phyloP scores from a whole-genome alignment of 805 yeast genomes.

The Ogataea nonfermentans region DNA sequence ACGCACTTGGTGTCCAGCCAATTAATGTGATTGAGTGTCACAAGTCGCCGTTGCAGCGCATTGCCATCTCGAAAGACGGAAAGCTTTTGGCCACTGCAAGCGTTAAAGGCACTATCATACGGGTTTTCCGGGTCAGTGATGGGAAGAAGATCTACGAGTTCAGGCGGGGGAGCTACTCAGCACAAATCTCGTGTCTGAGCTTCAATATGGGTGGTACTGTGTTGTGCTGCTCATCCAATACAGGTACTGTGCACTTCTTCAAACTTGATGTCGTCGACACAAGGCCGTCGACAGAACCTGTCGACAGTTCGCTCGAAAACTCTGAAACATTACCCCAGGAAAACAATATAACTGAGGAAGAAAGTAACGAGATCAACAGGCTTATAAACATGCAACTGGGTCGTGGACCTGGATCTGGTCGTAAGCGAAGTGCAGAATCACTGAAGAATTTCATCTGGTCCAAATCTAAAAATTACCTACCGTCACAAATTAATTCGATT shows the following conservation, averaged over 20 bases:
- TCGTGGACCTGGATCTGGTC: slow-evolving; percentile 10
- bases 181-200: slow-evolving; percentile 70
- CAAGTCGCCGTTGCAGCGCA: slow-evolving; percentile 66
- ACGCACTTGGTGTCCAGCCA: slow-evolving; percentile 70
- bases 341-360: slow-evolving; percentile 27
- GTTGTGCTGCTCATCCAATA: slow-evolving; percentile 81
- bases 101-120: slow-evolving; percentile 81
- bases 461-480: slow-evolving; percentile 49
- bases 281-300: slow-evolving; percentile 2
- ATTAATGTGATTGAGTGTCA: slow-evolving; percentile 84
- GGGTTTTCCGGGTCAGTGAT: slow-evolving; percentile 70
- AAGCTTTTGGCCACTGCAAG: slow-evolving; percentile 84
- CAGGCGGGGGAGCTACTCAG: slow-evolving; percentile 83
- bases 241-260: slow-evolving; percentile 92
- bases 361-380: slow-evolving; percentile 30
- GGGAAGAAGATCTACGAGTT: slow-evolving; percentile 69
- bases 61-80: slow-evolving; percentile 74
- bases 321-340: slow-evolving; percentile 20
- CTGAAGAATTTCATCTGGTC: slow-evolving; percentile 30
- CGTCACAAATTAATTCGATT: slow-evolving; percentile 74
- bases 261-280: slow-evolving; percentile 13
- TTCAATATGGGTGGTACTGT: slow-evolving; percentile 71
- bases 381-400: slow-evolving; percentile 23
- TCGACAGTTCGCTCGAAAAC: slow-evolving; percentile 4
- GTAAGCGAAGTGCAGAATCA: slow-evolving; percentile 25